A percentile compares a stretch with the other conserved stretches of the same genome.
These are phyloP conservation scores for Knoxdaviesia proteae DNA, from an alignment of 2,329 filamentous ascomycete genomes.

Conservation along the genomic window DNA sequence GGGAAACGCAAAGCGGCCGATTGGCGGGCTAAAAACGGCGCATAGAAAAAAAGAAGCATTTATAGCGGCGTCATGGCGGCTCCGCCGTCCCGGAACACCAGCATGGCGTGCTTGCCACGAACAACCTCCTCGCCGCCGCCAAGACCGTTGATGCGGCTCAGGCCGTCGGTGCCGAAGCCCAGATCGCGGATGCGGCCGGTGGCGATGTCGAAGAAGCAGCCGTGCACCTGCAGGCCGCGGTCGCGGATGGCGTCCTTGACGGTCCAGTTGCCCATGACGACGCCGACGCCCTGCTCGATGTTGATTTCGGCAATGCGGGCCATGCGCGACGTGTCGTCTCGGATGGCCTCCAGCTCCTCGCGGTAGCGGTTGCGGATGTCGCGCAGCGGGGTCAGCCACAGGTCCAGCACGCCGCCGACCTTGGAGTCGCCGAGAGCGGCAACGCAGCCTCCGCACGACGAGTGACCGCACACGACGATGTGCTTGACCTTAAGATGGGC, in stretches of 20 bases:
- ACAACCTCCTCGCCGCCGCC: constrained; percentile 15
- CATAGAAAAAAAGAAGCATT: neutral
- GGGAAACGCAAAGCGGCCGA: too few relatives aligned
- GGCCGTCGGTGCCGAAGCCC: constrained; percentile 17
- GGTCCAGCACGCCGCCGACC: constrained; percentile 32
- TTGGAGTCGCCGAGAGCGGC: constrained; percentile 29
- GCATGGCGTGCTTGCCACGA: constrained; percentile 24
- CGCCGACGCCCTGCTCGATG: constrained; percentile 45
- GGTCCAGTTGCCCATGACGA: constrained; percentile 45
- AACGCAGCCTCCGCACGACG: constrained; percentile 43
- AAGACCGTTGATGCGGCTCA: constrained; percentile 6
- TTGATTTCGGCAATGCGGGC: constrained; percentile 56
- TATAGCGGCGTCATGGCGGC: constrained; percentile 14
- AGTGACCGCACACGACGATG: constrained; percentile 50
- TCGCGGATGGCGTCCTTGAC: constrained; percentile 51
- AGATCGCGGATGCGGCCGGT: constrained; percentile 27
- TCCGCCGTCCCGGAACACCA: constrained; percentile 24
- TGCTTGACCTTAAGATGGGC: constrained; percentile 49
- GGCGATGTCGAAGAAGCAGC: constrained; percentile 49
- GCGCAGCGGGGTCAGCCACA: constrained; percentile 31
- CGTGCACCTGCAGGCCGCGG: constrained; percentile 53
- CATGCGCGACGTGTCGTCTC: constrained; percentile 30
- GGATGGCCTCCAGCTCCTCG: constrained; percentile 32
- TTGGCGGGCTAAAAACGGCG: too few relatives aligned
- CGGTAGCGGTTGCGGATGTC: constrained; percentile 22